These are phyloP conservation scores for Royoungia palumana DNA, from an alignment of 768 basidiomycete genomes.

Conservation along the genomic window DNA sequence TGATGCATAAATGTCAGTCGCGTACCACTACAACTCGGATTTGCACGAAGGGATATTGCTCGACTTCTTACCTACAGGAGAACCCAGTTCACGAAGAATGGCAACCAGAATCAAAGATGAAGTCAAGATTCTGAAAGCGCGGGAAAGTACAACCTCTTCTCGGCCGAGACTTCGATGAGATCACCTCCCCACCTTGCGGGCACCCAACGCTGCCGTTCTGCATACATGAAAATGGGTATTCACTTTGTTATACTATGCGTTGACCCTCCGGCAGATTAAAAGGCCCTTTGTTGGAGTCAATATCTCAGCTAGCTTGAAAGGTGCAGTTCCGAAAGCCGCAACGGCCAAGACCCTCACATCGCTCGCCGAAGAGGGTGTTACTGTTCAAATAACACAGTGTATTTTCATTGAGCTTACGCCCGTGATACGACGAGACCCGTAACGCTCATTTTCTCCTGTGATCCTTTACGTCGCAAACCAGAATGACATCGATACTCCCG, in stretches of 20 bases:
- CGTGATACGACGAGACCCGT: no score
- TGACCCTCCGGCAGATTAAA: conserved; percentile 68
- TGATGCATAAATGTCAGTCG: no score
- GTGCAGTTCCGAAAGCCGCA: conserved; percentile 77
- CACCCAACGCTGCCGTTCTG: conserved; percentile 64
- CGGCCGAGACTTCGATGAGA: no score
- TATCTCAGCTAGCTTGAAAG: conserved; percentile 86
- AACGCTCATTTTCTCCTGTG: background rate
- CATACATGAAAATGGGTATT: conserved; percentile 83
- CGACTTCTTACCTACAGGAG: background rate
- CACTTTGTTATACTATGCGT: no score
- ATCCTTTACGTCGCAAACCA: conserved; percentile 83
- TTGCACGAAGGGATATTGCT: background rate
- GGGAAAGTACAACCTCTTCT: conserved; percentile 49
- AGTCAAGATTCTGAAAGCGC: conserved; percentile 65
- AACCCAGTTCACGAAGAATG: conserved; percentile 18
- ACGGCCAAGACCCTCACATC: conserved; percentile 80
- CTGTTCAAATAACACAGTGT: conserved; percentile 85
- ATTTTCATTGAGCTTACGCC: no score
- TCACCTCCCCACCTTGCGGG: no score
- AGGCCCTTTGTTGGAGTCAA: conserved; percentile 93
- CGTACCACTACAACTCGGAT: no score
- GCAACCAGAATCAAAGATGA: conserved; percentile 52
- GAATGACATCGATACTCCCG: conserved; percentile 61
- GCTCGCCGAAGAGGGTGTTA: conserved; percentile 80